Evolutionary conservation across 2,329 filamentous ascomycete genomes (phyloP).

Genomic region (Macrophomina phaseolina): DNA sequence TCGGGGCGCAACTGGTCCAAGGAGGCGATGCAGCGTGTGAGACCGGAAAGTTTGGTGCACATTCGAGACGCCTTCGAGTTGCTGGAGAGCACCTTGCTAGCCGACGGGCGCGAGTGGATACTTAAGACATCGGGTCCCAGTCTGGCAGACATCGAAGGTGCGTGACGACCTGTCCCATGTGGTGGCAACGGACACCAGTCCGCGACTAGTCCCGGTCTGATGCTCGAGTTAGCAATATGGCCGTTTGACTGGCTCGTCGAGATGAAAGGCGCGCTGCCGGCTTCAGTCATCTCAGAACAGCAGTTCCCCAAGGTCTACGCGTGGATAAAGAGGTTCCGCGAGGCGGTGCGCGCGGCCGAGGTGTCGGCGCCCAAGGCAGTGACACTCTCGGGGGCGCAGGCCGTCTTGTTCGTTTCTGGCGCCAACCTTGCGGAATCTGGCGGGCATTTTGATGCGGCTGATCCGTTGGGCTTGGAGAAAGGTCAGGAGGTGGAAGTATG

Average conservation of each 20-base stretch:
- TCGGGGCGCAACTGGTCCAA: conserved; percentile 50
- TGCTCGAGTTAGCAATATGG: conserved; percentile 59
- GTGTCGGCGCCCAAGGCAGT: conserved; percentile 47
- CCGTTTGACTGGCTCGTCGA: conserved; percentile 68
- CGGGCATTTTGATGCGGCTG: conserved; percentile 53
- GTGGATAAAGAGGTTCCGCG: conserved; percentile 68
- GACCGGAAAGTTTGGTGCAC: conserved; percentile 63
- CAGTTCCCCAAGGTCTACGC: conserved; percentile 66
- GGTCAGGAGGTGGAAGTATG: conserved; percentile 59
- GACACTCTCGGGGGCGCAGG: conserved; percentile 61
- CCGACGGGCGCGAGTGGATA: conserved; percentile 71
- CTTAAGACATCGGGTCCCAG: conserved; percentile 58
- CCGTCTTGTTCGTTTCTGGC: conserved; percentile 54
- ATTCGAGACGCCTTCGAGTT: conserved; percentile 61
- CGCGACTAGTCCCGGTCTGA: conserved; percentile 11
- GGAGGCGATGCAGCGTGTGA: conserved; percentile 47
- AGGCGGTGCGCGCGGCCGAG: conserved; percentile 52
- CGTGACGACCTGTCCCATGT: conserved; percentile 19
- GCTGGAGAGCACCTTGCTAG: conserved; percentile 67
- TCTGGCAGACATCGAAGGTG: conserved; percentile 71
- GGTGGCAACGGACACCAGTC: conserved; percentile 18
- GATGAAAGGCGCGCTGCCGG: conserved; percentile 62
- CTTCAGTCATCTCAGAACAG: conserved; percentile 56
- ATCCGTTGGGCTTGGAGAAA: conserved; percentile 59
- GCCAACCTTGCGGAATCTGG: conserved; percentile 56